Evolutionary conservation across 2,329 filamentous ascomycete species (phyloP), one percentile per base, ranked within the genome.

Genomic region (Apiospora malaysiana): DNA sequence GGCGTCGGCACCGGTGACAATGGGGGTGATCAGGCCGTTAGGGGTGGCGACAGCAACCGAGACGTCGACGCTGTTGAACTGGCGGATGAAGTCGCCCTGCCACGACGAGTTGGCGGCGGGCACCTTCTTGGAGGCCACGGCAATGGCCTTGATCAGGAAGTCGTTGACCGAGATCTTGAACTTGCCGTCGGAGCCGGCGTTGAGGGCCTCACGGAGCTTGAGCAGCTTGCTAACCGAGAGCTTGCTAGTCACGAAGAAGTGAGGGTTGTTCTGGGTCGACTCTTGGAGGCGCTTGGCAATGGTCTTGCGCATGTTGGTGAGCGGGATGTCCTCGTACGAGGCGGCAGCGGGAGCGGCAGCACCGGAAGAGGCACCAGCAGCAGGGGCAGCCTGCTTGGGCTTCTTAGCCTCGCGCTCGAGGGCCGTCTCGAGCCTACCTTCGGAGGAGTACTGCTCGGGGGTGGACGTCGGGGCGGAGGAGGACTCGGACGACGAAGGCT

Each of bases 121-220:
- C 67, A 98, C 95, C 89, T 97, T 98, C 86, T 92, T 92, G 81
- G 92, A 94, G 73, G 96, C 96, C 74, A 93, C 87, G 72, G 90
- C 93, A 71, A 95, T 93, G 77, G 95, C 96, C 90, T 99, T 99
- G 89, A 99, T 94, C 74, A 99, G 88, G 89, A 99, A 97, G 85
- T 99, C 96, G 85, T 99, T 99, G 85, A 99, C 94, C n/a, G 95
- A 98, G 72, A 99, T 93, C 90, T 98, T 99, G 90, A 97, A 99
- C 84, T 94, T 91, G 85, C 95, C 96, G 74, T 97, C 92, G 66
- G 94, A 87, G 16, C 93, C 91, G 80, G 91, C 90, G 86, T 99
- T 99, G 76, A 99, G 90, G 71, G 95, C 94, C 85, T 94, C 90
- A 79, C 96, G 94, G 78, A 99, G 94, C 88, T 98, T 98, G 79